Percentiles rank a stretch among this genome's conserved stretches.
These are phyloP conservation scores for Blastocystis sp. DNA, from an alignment of 352 stramenopile genomes.

Conservation along the genomic window DNA sequence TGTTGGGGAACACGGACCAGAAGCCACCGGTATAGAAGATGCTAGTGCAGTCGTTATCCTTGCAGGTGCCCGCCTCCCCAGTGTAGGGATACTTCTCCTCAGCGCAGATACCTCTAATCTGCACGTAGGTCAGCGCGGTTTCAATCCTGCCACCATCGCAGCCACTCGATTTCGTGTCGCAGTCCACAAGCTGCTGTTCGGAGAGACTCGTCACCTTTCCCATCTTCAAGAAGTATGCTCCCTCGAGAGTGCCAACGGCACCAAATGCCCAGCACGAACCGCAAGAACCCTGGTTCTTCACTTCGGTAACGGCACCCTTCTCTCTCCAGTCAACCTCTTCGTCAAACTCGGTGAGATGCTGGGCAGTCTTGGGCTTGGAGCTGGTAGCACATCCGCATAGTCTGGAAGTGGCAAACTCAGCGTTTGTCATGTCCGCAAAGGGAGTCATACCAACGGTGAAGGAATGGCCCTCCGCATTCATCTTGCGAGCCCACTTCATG, in stretches of 20 bases:
- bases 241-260: conserved; percentile 27
- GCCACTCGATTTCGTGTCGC: conserved; percentile 2
- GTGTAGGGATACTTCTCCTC: conserved; percentile 24
- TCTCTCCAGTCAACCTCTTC: conserved; percentile 45
- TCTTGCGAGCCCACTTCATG: background rate
- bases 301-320: conserved; percentile 8
- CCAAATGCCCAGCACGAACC: conserved; percentile 60
- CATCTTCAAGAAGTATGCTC: conserved; percentile 26
- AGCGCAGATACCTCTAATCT: background rate
- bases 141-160: conserved; percentile 20
- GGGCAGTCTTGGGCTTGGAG: background rate
- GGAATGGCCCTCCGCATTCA: background rate
- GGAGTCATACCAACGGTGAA: background rate
- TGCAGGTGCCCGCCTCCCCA: background rate
- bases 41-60: background rate
- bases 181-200: conserved; percentile 37
- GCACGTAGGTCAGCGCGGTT: conserved; percentile 9
- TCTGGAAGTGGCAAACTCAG: background rate
- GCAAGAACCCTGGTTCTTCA: conserved; percentile 49
- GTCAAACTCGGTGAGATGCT: background rate
- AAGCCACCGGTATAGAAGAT: background rate
- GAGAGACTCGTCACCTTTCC: conserved; percentile 33
- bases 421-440: background rate
- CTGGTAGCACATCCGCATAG: background rate
- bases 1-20: background rate